Evolutionary conservation across 2,329 filamentous ascomycete genomes (phyloP).

Genomic region (Penicillium sp.): DNA sequence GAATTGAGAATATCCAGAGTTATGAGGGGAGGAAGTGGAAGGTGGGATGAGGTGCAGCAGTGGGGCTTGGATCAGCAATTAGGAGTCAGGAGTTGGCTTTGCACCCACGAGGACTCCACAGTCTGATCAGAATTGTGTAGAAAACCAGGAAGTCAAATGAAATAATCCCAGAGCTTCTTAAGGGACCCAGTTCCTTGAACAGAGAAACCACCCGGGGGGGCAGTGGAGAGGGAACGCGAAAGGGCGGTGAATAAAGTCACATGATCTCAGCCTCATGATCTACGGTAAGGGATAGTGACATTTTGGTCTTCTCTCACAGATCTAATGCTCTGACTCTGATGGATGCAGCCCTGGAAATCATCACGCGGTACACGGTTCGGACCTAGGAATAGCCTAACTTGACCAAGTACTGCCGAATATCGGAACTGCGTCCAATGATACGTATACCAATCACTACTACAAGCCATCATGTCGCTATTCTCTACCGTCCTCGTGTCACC

Average conservation of each 20-base stretch:
- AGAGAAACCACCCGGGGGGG: conserved; percentile 16
- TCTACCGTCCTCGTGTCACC: conserved; percentile 7
- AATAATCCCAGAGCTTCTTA: conserved; percentile 10
- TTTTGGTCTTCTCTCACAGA: not conserved
- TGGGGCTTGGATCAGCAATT: conserved; percentile 23
- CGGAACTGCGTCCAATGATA: not conserved
- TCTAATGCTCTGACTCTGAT: not conserved
- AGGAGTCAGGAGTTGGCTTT: conserved; percentile 15
- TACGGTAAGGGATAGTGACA: conserved; percentile 2
- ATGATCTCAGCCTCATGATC: conserved; percentile 28
- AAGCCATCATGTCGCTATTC: not conserved
- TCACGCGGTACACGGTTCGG: not conserved
- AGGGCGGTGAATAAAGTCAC: conserved; percentile 32
- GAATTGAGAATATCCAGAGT: conserved; percentile 8
- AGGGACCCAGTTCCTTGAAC: conserved; percentile 14
- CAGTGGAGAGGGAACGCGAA: conserved; percentile 22
- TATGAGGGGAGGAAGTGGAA: conserved; percentile 15
- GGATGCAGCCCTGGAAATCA: not conserved
- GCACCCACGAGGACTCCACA: conserved; percentile 17
- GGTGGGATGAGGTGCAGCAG: conserved; percentile 28
- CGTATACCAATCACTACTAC: not conserved
- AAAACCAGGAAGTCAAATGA: conserved; percentile 11
- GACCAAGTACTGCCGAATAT: not conserved
- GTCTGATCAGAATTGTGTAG: conserved; percentile 3
- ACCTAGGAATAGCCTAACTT: not conserved